Percentiles rank a stretch among this genome's conserved stretches.
Conservation (phyloP, 2,329 filamentous ascomycete species). For the Exophiala xenobiotica region DNA sequence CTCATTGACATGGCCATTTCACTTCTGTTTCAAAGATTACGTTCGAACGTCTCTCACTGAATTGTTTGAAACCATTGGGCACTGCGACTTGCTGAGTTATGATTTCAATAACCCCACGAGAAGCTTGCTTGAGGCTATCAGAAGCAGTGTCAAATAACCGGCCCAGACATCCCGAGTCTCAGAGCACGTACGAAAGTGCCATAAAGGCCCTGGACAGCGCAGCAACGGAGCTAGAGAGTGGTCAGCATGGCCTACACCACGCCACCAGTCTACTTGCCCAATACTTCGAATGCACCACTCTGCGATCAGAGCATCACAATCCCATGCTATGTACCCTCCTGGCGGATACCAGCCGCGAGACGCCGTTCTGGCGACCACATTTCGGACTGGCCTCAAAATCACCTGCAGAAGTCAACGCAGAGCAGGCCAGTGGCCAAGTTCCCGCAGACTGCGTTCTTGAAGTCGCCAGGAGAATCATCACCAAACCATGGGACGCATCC, state of each 20-base stretch:
- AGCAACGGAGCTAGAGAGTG: too few relatives aligned
- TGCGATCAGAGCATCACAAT: background rate
- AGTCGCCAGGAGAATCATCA: slow-evolving; percentile 21
- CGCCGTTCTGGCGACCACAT: slow-evolving; percentile 22
- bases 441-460: slow-evolving; percentile 25
- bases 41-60: too few relatives aligned
- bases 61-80: too few relatives aligned
- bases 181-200: too few relatives aligned
- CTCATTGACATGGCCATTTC: too few relatives aligned
- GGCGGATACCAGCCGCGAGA: slow-evolving; percentile 21
- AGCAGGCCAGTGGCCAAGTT: slow-evolving; percentile 1
- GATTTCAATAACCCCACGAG: background rate
- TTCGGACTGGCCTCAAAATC: slow-evolving; percentile 17
- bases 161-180: too few relatives aligned
- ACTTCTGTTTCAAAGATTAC: too few relatives aligned
- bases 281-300: slow-evolving; percentile 4
- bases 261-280: slow-evolving; percentile 8
- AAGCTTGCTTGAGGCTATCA: background rate
- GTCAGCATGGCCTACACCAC: too few relatives aligned
- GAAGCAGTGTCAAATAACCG: background rate
- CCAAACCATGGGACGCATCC: background rate
- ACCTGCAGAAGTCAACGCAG: background rate
- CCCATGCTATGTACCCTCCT: slow-evolving; percentile 10
- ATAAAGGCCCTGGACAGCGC: too few relatives aligned
- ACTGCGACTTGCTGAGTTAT: too few relatives aligned